phyloP scores from a whole-genome alignment of 805 yeast species.

The Lachancea fermentati region DNA sequence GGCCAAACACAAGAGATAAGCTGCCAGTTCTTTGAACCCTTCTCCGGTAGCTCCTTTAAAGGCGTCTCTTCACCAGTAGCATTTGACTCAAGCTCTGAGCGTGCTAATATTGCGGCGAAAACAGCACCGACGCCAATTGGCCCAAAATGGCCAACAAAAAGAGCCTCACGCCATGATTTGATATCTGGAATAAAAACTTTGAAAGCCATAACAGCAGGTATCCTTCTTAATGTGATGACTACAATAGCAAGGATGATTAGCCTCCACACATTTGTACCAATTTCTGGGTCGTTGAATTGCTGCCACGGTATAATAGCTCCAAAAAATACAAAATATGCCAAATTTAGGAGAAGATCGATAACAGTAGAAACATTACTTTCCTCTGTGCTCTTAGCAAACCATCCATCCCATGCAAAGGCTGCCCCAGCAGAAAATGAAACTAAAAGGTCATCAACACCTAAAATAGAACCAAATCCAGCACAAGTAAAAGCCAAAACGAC shows the following conservation, averaged over 20 bases:
- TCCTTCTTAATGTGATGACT: conserved; percentile 66
- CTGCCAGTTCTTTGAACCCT: conserved; percentile 48
- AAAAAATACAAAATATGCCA: conserved; percentile 82
- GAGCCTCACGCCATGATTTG: conserved; percentile 87
- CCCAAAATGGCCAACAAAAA: conserved; percentile 93
- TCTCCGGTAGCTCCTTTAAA: conserved; percentile 41
- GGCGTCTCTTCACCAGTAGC: conserved; percentile 53
- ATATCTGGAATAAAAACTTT: conserved; percentile 83
- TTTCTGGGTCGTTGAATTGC: conserved; percentile 52
- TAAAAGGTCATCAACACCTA: conserved; percentile 84
- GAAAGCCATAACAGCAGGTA: conserved; percentile 72
- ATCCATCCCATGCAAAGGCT: conserved; percentile 90
- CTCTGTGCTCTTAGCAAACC: conserved; percentile 76
- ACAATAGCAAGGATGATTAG: conserved; percentile 69
- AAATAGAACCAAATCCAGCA: conserved; percentile 82
- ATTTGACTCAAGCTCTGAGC: conserved; percentile 58
- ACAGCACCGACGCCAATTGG: conserved; percentile 95
- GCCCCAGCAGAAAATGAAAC: conserved; percentile 92
- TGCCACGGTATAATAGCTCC: conserved; percentile 92
- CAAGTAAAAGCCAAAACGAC: conserved; percentile 76
- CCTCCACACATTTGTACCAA: conserved; percentile 77
- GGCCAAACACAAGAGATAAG: conserved; percentile 74
- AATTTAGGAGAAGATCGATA: conserved; percentile 76
- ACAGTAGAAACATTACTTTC: conserved; percentile 85
- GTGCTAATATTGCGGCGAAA: conserved; percentile 75